These are phyloP conservation scores for Trichosporon ovoides DNA, from an alignment of 1,284 basidiomycete species.

Conservation along the genomic window DNA sequence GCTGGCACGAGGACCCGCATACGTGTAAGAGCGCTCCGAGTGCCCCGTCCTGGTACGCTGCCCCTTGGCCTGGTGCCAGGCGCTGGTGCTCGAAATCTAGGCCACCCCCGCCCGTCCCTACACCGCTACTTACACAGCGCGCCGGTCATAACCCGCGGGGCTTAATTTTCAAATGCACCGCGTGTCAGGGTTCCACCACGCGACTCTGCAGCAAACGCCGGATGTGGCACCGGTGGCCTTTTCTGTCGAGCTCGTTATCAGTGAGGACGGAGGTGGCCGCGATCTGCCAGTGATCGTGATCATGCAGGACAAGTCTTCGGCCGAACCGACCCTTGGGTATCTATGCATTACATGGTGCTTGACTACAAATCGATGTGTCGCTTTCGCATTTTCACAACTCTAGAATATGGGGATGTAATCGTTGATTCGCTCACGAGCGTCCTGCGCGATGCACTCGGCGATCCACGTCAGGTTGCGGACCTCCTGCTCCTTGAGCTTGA, in stretches of 20 bases:
- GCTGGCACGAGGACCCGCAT: no score
- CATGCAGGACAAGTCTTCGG: no score
- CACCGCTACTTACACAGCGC: no score
- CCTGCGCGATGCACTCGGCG: conserved; percentile 92
- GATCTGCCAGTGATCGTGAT: no score
- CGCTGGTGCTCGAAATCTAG: no score
- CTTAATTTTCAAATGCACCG: neutral
- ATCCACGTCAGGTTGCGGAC: conserved; percentile 96
- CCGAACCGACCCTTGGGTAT: neutral
- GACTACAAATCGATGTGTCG: conserved; percentile 7
- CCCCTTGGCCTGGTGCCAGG: no score
- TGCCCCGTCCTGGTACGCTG: neutral
- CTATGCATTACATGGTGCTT: conserved; percentile 11
- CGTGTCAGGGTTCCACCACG: conserved; percentile 3
- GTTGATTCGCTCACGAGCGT: conserved; percentile 80
- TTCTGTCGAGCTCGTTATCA: neutral
- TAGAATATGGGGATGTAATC: conserved; percentile 78
- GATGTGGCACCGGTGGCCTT: neutral
- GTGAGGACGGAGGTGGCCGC: neutral
- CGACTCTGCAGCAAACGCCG: conserved; percentile 3
- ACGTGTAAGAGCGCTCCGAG: neutral
- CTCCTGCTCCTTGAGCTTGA: conserved; percentile 99
- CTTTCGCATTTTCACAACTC: conserved; percentile 1
- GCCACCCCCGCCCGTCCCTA: neutral
- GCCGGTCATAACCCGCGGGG: neutral